Percentiles rank a stretch among this genome's conserved stretches.
phyloP scores from a whole-genome alignment of 805 yeast genomes.

The Hanseniaspora osmophila region DNA sequence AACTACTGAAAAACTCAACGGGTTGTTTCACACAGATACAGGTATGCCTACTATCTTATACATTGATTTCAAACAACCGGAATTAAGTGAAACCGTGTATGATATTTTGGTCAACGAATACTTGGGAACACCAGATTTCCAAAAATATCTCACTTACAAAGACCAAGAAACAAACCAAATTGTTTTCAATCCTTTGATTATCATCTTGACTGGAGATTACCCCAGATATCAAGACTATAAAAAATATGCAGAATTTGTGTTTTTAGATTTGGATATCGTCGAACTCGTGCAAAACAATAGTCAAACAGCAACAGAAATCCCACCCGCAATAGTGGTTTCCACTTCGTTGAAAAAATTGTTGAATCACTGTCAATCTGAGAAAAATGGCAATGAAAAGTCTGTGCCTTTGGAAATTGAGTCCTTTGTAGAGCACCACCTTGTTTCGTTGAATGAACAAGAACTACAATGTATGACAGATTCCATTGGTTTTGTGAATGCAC shows the following conservation, averaged over 20 bases:
- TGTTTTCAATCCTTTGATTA: conserved; percentile 41
- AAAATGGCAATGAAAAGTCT: background rate
- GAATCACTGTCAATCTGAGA: conserved; percentile 10
- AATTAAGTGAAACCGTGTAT: conserved; percentile 28
- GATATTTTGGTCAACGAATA: conserved; percentile 27
- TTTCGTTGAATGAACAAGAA: conserved; percentile 8
- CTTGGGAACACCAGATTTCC: conserved; percentile 31
- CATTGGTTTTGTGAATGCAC: conserved; percentile 30
- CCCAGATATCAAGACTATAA: conserved; percentile 21
- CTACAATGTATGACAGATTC: conserved; percentile 16
- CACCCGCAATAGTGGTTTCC: conserved; percentile 25
- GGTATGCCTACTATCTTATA: conserved; percentile 42
- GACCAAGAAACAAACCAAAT: conserved; percentile 17
- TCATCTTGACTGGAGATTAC: conserved; percentile 53
- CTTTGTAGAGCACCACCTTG: conserved; percentile 3
- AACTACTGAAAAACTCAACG: conserved; percentile 22
- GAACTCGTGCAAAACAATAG: conserved; percentile 5
- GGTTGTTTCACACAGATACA: conserved; percentile 31
- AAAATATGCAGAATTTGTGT: conserved; percentile 1
- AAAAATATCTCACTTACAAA: conserved; percentile 33
- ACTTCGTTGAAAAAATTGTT: conserved; percentile 24
- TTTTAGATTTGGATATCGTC: conserved; percentile 12
- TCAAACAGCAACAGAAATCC: conserved; percentile 7
- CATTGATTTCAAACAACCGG: conserved; percentile 48
- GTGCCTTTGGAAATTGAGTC: conserved; percentile 5